Conservation (phyloP, 2,329 filamentous ascomycete genomes). For the Kalaharituber pfeilii region DNA sequence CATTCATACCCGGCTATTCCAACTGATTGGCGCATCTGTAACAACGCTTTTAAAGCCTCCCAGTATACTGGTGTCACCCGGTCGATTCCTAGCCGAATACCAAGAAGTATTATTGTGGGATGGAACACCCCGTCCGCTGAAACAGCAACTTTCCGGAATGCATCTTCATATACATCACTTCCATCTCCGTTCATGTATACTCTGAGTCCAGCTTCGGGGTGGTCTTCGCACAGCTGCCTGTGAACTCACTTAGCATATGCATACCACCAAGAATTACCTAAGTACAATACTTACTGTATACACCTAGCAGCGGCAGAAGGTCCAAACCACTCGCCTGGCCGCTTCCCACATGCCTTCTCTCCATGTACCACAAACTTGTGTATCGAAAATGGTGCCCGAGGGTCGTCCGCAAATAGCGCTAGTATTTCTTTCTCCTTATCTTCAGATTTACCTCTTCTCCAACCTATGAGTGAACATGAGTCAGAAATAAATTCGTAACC, state of each 20-base stretch:
- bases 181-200: slow-evolving; percentile 85
- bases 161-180: slow-evolving; percentile 83
- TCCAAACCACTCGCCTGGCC: slow-evolving; percentile 96
- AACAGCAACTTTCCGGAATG: slow-evolving; percentile 60
- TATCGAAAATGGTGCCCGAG: slow-evolving; percentile 76
- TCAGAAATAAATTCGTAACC: slow-evolving; percentile 18
- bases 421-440: slow-evolving; percentile 53
- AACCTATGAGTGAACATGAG: slow-evolving; percentile 36
- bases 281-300: slow-evolving; percentile 53
- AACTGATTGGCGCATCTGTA: slow-evolving; percentile 83
- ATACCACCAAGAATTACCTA: background rate
- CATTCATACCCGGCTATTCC: slow-evolving; percentile 69
- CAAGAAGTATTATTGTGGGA: slow-evolving; percentile 75
- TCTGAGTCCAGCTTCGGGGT: slow-evolving; percentile 44
- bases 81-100: slow-evolving; percentile 79
- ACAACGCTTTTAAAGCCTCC: slow-evolving; percentile 68
- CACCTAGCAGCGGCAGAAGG: slow-evolving; percentile 90
- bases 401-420: slow-evolving; percentile 71
- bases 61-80: slow-evolving; percentile 90
- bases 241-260: slow-evolving; percentile 13
- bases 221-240: slow-evolving; percentile 56
- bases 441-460: slow-evolving; percentile 46
- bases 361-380: slow-evolving; percentile 87
- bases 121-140: slow-evolving; percentile 48
- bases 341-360: slow-evolving; percentile 72